phyloP scores from a whole-genome alignment of 2,329 filamentous ascomycete genomes.

The Monosporascus sp. region DNA sequence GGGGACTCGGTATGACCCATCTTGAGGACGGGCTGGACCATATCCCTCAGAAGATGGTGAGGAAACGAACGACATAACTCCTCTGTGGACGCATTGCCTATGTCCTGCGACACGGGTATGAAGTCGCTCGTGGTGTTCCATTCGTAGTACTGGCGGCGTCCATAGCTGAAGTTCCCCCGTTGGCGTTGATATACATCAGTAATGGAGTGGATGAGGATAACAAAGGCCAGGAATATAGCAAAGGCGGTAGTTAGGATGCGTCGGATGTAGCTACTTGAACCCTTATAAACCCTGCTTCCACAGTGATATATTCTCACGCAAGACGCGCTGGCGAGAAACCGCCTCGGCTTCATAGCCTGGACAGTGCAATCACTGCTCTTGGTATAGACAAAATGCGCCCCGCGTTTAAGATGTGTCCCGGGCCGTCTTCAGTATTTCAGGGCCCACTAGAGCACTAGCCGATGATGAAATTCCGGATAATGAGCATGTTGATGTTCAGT shows the following conservation, averaged over 20 bases:
- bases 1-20: constrained; percentile 40
- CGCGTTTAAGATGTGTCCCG: no score
- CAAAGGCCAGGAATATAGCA: neutral
- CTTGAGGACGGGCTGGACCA: constrained; percentile 37
- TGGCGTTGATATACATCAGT: neutral
- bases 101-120: constrained; percentile 15
- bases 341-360: no score
- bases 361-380: no score
- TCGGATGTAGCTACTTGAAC: neutral
- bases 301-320: no score
- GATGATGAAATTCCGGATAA: no score
- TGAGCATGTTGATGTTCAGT: no score
- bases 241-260: neutral
- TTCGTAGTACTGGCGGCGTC: constrained; percentile 10
- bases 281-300: neutral
- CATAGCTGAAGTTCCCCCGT: neutral
- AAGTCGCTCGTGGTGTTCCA: constrained; percentile 23
- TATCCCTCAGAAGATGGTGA: constrained; percentile 12
- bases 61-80: constrained; percentile 25
- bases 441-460: no score
- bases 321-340: no score
- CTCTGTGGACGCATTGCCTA: constrained; percentile 8
- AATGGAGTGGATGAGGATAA: neutral
- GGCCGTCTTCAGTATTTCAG: no score
- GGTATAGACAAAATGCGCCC: no score